phyloP scores from a whole-genome alignment of 306 rosid species.

The Rosa lucieae region DNA sequence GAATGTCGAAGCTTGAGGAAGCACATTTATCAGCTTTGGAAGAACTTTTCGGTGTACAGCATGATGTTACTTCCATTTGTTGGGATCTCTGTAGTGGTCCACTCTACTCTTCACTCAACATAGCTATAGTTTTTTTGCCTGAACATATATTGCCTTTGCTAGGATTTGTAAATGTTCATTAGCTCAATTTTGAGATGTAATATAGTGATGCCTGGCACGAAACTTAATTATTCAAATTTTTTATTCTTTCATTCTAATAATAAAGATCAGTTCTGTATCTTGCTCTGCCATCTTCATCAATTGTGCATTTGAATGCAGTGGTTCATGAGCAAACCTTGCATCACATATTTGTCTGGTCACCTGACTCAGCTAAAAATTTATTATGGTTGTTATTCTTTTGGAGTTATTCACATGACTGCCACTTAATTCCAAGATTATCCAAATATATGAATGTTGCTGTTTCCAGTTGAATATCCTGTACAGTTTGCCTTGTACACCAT shows the following conservation, averaged over 20 bases:
- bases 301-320: background rate
- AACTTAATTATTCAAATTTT: background rate
- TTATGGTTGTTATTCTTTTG: background rate
- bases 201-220: background rate
- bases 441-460: background rate
- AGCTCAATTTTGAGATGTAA: background rate
- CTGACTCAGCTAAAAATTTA: background rate
- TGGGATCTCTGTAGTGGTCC: slow-evolving; percentile 4
- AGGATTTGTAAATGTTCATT: background rate
- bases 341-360: background rate
- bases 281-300: background rate
- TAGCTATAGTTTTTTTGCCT: background rate
- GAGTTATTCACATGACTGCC: background rate
- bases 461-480: background rate
- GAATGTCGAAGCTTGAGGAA: background rate
- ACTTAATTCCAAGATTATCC: slow-evolving; percentile 2
- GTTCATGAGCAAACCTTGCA: background rate
- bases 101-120: background rate
- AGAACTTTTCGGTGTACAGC: slow-evolving; percentile 6
- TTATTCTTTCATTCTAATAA: background rate
- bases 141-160: background rate
- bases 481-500: slow-evolving; percentile 3
- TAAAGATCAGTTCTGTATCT: background rate
- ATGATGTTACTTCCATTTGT: background rate
- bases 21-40: background rate